phyloP scores from a whole-genome alignment of 192 early-diverging fungal species.

The Thoreauomyces humboldtii region DNA sequence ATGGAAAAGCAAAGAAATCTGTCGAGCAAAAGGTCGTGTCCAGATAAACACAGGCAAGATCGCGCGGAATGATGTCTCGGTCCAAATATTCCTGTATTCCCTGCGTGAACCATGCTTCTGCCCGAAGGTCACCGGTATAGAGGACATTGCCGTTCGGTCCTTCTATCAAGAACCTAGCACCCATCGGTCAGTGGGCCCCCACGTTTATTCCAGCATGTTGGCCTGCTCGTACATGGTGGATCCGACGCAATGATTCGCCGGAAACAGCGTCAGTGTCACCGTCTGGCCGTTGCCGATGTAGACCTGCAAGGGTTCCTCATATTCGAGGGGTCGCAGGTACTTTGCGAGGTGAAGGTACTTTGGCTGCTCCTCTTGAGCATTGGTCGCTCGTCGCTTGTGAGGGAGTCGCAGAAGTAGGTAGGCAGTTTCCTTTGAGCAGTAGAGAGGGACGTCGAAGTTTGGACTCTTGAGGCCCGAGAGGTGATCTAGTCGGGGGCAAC shows the following conservation, averaged over 20 bases:
- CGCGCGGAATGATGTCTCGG: conserved; percentile 27
- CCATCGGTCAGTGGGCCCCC: background rate
- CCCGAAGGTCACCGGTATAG: conserved; percentile 41
- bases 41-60: conserved; percentile 34
- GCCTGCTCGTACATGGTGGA: conserved; percentile 41
- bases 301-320: conserved; percentile 7
- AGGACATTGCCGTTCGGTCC: conserved; percentile 32
- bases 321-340: background rate
- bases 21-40: conserved; percentile 51
- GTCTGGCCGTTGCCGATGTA: conserved; percentile 36
- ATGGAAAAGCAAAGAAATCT: conserved; percentile 33
- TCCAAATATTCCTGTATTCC: conserved; percentile 17
- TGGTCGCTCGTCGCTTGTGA: background rate
- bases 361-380: background rate
- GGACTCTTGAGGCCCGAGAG: conserved; percentile 34
- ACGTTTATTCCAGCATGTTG: background rate
- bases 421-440: conserved; percentile 50
- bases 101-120: conserved; percentile 28
- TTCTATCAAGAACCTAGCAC: conserved; percentile 33
- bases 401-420: conserved; percentile 29
- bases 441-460: conserved; percentile 38
- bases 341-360: background rate
- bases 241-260: conserved; percentile 52
- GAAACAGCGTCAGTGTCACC: conserved; percentile 37
- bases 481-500: conserved; percentile 39